phyloP scores from a whole-genome alignment of 2,329 filamentous ascomycete species.

The Cladobotryum mycophilum region DNA sequence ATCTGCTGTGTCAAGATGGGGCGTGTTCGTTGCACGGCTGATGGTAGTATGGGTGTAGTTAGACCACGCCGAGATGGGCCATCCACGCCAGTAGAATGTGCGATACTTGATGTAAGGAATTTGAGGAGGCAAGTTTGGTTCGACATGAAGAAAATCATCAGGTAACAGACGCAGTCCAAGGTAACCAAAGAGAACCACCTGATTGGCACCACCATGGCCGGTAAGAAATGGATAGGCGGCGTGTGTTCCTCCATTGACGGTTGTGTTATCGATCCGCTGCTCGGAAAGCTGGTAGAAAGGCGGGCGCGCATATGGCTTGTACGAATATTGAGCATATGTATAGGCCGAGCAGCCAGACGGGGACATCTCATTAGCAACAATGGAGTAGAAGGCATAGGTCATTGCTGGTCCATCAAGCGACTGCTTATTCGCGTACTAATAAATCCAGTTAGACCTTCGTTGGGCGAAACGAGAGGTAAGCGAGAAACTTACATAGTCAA shows the following conservation, averaged over 20 bases:
- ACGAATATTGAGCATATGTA: constrained; percentile 59
- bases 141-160: constrained; percentile 50
- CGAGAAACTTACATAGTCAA: constrained; percentile 17
- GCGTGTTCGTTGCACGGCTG: constrained; percentile 25
- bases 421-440: constrained; percentile 25
- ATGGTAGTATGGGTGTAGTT: constrained; percentile 21
- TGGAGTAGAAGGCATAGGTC: constrained; percentile 65
- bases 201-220: constrained; percentile 63
- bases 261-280: constrained; percentile 56
- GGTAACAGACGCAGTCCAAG: constrained; percentile 56
- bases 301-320: constrained; percentile 55
- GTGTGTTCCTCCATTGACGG: constrained; percentile 42
- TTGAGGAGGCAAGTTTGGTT: constrained; percentile 55
- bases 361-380: constrained; percentile 60
- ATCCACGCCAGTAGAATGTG: constrained; percentile 25
- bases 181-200: constrained; percentile 61
- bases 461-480: constrained; percentile 55
- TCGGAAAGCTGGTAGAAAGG: constrained; percentile 69
- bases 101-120: constrained; percentile 41
- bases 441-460: constrained; percentile 31
- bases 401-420: constrained; percentile 60
- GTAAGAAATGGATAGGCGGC: constrained; percentile 67
- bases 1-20: constrained; percentile 46
- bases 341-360: constrained; percentile 61
- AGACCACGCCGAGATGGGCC: constrained; percentile 17